Percentiles rank a stretch among this genome's conserved stretches.
Evolutionary conservation across 768 basidiomycete genomes (phyloP).

Genomic region (Xerocomus brunneocitrinus): DNA sequence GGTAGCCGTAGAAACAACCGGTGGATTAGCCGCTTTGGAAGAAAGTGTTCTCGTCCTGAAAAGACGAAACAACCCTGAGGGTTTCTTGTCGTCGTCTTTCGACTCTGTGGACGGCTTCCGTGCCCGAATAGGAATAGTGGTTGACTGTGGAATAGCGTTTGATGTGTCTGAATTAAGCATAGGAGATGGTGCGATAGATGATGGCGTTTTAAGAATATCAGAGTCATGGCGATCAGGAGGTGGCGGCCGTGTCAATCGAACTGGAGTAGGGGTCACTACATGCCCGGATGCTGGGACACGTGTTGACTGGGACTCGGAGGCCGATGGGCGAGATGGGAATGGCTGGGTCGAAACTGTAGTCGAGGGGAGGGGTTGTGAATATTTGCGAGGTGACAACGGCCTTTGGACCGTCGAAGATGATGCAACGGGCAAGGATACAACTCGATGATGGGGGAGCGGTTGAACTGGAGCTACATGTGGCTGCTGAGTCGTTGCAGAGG

Average conservation of each 20-base stretch:
- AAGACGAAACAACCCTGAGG: constrained; percentile 26
- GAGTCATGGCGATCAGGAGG: constrained; percentile 42
- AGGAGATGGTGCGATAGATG: constrained; percentile 53
- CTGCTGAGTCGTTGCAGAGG: constrained; percentile 19
- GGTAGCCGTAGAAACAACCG: constrained; percentile 17
- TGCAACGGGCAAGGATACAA: constrained; percentile 33
- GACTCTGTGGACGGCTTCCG: constrained; percentile 29
- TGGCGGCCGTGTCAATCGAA: constrained; percentile 19
- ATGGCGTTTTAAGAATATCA: constrained; percentile 56
- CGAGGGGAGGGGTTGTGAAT: constrained; percentile 25
- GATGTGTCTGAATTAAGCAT: constrained; percentile 35
- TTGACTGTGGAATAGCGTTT: constrained; percentile 3
- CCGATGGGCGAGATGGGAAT: constrained; percentile 25
- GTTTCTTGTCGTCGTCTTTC: constrained; percentile 32
- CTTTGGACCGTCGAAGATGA: constrained; percentile 16
- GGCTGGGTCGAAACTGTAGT: constrained; percentile 25
- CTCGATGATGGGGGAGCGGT: constrained; percentile 30
- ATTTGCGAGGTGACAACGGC: constrained; percentile 28
- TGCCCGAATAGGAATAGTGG: constrained; percentile 16
- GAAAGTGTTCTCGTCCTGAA: constrained; percentile 32
- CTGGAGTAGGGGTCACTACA: constrained; percentile 28
- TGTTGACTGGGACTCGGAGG: constrained; percentile 15
- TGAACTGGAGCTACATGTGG: constrained; percentile 21
- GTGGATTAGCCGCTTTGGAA: constrained; percentile 25
- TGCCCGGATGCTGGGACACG: constrained; percentile 31